Percentiles rank a stretch among this genome's conserved stretches.
These are phyloP conservation scores for Fonsecaea monophora DNA, from an alignment of 2,329 filamentous ascomycete species.

Conservation along the genomic window DNA sequence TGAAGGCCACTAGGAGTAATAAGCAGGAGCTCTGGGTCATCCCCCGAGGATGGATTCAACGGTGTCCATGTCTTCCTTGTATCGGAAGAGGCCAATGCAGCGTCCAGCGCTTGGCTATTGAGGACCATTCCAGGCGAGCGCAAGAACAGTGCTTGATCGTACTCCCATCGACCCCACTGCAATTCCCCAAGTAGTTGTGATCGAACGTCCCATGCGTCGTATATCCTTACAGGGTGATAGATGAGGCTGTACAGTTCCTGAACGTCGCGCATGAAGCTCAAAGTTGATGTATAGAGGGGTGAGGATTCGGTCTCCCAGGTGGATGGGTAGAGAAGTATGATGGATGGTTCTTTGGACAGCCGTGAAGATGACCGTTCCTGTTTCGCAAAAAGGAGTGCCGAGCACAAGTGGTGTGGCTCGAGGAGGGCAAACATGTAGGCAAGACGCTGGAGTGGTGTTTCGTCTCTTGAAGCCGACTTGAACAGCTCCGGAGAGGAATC, in stretches of 20 bases:
- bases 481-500: not conserved
- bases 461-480: conserved; percentile 4
- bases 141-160: conserved; percentile 54
- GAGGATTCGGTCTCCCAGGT: conserved; percentile 48
- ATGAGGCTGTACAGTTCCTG: conserved; percentile 51
- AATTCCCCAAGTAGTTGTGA: conserved; percentile 39
- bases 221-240: conserved; percentile 37
- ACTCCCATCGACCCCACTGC: conserved; percentile 40
- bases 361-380: conserved; percentile 35
- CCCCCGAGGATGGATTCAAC: conserved; percentile 29
- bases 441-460: conserved; percentile 18
- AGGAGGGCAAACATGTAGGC: conserved; percentile 54
- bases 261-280: conserved; percentile 49
- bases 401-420: conserved; percentile 53
- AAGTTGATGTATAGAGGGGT: conserved; percentile 40
- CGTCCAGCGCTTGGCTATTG: conserved; percentile 48
- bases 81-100: conserved; percentile 42
- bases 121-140: conserved; percentile 51
- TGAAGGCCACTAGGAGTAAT: conserved; percentile 32
- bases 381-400: conserved; percentile 54
- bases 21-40: conserved; percentile 37
- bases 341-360: conserved; percentile 49
- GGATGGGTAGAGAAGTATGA: conserved; percentile 55
- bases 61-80: conserved; percentile 33
- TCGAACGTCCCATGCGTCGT: conserved; percentile 27